Conservation (phyloP, 345 rosid genomes). For the Lagerstroemia speciosa region DNA sequence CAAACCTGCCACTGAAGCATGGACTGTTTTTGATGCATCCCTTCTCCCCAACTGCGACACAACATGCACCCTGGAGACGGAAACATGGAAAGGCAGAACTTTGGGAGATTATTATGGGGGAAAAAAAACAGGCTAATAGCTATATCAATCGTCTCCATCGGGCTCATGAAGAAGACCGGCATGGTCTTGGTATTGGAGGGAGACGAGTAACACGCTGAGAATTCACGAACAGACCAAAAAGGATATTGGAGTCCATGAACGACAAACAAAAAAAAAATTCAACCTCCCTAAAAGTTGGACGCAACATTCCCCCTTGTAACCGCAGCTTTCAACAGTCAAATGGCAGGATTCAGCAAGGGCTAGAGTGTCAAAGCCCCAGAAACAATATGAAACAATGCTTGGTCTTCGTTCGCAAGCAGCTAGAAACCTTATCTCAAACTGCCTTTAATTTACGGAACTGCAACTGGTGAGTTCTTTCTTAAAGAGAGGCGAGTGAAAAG, state of each 20-base stretch:
- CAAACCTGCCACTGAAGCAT: slow-evolving; percentile 52
- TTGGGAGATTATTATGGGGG: neutral
- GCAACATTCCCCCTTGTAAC: neutral
- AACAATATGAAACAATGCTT: too few relatives aligned
- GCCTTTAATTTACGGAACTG: too few relatives aligned
- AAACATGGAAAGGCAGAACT: neutral
- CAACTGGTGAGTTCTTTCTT: neutral
- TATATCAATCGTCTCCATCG: neutral
- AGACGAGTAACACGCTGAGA: too few relatives aligned
- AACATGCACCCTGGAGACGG: slow-evolving; percentile 23
- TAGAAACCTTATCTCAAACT: too few relatives aligned
- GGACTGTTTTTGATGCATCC: slow-evolving; percentile 23
- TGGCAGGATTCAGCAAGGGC: too few relatives aligned
- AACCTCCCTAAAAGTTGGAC: neutral
- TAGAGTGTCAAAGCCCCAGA: too few relatives aligned
- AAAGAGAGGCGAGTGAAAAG: neutral
- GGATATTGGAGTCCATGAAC: neutral
- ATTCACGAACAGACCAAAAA: neutral
- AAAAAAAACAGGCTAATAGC: neutral
- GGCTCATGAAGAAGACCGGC: too few relatives aligned
- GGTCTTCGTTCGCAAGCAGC: too few relatives aligned
- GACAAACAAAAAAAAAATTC: neutral
- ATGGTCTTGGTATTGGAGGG: too few relatives aligned
- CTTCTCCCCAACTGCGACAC: slow-evolving; percentile 21
- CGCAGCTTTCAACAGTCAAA: too few relatives aligned